Evolutionary conservation across 1,284 basidiomycete genomes (phyloP), one percentile per base, ranked within the genome.

Genomic region (Schizopora paradoxa): DNA sequence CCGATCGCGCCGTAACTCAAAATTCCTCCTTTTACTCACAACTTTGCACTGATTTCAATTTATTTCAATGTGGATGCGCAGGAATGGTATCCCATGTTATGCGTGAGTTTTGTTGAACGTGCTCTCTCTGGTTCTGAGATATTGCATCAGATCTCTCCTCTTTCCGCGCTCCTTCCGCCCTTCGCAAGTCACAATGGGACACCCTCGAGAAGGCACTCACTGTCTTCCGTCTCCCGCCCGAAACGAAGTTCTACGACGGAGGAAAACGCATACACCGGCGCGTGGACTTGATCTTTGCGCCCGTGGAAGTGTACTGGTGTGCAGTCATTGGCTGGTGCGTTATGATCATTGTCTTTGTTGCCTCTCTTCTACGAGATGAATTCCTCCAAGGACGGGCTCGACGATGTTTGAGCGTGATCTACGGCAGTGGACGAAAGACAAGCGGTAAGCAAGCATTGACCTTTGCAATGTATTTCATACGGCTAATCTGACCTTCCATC

Each of bases 371-470:
- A 19, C n/a, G 21, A 33, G 11, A 42, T 25, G n/a, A 47, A 22
- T 45, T n/a, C n/a, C n/a, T n/a, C n/a, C n/a, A n/a, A 87, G 86
- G 87, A 84, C 82, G 4, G 88, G 88, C 0, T 86, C 82, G 0
- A 85, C 74, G 40, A 80, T 86, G 75, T 90, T 91, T 54, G 74
- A 90, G 58, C 68, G 86, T n/a, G 88, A 91, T 59, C 58, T 91
- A 43, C 67, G 87, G 43, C 66, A 75, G 13, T 83, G 77, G 74
- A 85, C 86, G 1, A 82, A 86, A 60, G 62, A 72, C 44, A 70
- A 77, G 61, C 73, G 66, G 79, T 79, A 53, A 29, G 64, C 52
- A n/a, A 5, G 46, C 47, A 13, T 37, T 10, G n/a, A n/a, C 31
- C 6, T 18, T 35, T 27, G 18, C 34, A 27, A 26, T n/a, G n/a